Evolutionary conservation across 1,139 yeast species (phyloP).

Genomic region (Sugiyamaella paludigena): DNA sequence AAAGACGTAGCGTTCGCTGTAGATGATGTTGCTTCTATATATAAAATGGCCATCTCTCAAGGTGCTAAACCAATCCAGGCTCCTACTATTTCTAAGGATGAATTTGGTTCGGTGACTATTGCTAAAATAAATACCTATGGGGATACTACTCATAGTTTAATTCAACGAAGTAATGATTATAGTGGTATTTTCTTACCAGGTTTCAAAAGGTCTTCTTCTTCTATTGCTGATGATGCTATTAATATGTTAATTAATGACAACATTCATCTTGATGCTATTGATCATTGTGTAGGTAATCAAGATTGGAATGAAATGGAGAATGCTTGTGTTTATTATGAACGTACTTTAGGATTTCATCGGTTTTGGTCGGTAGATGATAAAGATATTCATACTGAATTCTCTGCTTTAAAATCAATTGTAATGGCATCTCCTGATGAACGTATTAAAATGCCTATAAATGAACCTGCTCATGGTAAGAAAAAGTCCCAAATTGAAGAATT

Average conservation of each 20-base stretch:
- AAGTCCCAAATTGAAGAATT: conserved; percentile 82
- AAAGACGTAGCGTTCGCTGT: conserved; percentile 68
- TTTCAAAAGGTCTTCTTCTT: conserved; percentile 33
- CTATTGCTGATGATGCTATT: conserved; percentile 25
- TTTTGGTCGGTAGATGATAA: conserved; percentile 84
- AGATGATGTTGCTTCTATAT: conserved; percentile 47
- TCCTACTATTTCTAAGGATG: conserved; percentile 48
- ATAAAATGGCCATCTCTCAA: conserved; percentile 45
- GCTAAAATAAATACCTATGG: conserved; percentile 62
- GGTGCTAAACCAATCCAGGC: conserved; percentile 53
- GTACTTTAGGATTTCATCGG: conserved; percentile 66
- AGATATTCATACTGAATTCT: conserved; percentile 63
- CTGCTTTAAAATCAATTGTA: conserved; percentile 71
- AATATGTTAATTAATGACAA: conserved; percentile 36
- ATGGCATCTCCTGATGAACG: conserved; percentile 67
- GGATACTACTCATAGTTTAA: conserved; percentile 67
- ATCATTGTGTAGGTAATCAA: conserved; percentile 79
- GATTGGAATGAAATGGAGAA: conserved; percentile 64
- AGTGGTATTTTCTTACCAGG: conserved; percentile 57
- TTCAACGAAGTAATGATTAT: conserved; percentile 44
- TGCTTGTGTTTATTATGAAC: conserved; percentile 58
- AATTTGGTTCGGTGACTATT: conserved; percentile 48
- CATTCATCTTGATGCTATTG: conserved; percentile 48
- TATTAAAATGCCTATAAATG: conserved; percentile 79
- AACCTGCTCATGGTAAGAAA: conserved; percentile 67